Evolutionary conservation across 305 asterid species (phyloP).

Genomic region (Fraxinus baroniana): DNA sequence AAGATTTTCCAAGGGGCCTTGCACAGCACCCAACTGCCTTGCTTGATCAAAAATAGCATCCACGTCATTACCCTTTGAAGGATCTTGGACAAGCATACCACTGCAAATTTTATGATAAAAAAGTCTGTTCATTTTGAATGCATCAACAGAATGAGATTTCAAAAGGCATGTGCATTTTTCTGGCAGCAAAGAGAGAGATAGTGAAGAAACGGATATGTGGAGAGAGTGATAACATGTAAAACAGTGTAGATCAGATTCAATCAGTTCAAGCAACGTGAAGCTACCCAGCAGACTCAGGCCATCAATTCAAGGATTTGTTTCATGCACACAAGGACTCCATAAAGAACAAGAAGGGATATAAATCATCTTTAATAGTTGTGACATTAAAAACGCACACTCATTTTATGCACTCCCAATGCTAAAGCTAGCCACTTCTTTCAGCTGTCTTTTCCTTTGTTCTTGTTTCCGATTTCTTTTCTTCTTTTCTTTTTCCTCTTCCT

Average conservation of each 20-base stretch:
- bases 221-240: not conserved
- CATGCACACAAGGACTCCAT: not conserved
- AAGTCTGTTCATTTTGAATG: conserved; percentile 15
- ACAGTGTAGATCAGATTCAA: not conserved
- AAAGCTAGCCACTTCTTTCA: not conserved
- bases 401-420: not conserved
- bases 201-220: not conserved
- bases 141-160: not conserved
- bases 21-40: conserved; percentile 69
- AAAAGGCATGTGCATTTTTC: not conserved
- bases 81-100: conserved; percentile 97
- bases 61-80: conserved; percentile 69
- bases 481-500: not conserved
- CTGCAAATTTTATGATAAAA: conserved; percentile 38
- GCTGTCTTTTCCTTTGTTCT: not conserved
- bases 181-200: not conserved
- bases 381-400: not conserved
- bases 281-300: not conserved
- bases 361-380: not conserved
- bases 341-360: not conserved
- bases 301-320: not conserved
- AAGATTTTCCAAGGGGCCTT: conserved; percentile 55
- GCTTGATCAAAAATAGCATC: conserved; percentile 90
- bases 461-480: not conserved
- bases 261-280: not conserved